Evolutionary conservation across 1,139 yeast species (phyloP), one percentile per base, ranked within the genome.

Genomic region (Taiozyma sp.): DNA sequence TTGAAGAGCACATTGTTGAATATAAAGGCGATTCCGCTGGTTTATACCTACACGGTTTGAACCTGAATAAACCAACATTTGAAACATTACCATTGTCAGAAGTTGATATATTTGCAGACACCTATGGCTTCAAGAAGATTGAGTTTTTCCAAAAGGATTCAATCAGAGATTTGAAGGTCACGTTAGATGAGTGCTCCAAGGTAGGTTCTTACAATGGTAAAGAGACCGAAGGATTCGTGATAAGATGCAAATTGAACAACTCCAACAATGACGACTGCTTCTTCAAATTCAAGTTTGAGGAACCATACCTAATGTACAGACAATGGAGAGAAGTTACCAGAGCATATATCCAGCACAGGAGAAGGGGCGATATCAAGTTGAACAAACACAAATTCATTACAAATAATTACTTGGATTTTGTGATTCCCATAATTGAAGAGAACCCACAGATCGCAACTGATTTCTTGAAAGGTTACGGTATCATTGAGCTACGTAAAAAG

Each of bases 211-310:
- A 83, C 70, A 70, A 86, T 1, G 83, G 78, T 2, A 71, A 75
- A 44, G 97, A 90, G 59, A 79, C 89, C 8, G 99, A 95, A 70
- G 99, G 99, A 0, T 95, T 93, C 70, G 99, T 95, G 2, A 74
- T 95, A 7, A 74, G 99, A 48, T 81, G 93, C 59, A 70, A 72
- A 47, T 64, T 62, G 4, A 50, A 52, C 27, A 51, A 51, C 3
- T 65, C 63, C 9, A 82, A 48, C 19, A 52, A 51, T 1, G 66
- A 64, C 14, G 86, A 83, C 55, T 90, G 79, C 62, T 90, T 95
- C 68, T 95, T 91, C 79, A 95, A 95, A 70, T 93, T 75, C 72
- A 95, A 95, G 68, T 93, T 95, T 66, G 96, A 91, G 59, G 97
- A 95, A 68, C 99, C 99, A 0, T 95, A 95, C 63, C 71, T 90